Percentiles rank a stretch among this genome's conserved stretches.
These are phyloP conservation scores for Pseudomonodictys pantanalensis DNA, from an alignment of 495 filamentous ascomycete species.

Conservation along the genomic window DNA sequence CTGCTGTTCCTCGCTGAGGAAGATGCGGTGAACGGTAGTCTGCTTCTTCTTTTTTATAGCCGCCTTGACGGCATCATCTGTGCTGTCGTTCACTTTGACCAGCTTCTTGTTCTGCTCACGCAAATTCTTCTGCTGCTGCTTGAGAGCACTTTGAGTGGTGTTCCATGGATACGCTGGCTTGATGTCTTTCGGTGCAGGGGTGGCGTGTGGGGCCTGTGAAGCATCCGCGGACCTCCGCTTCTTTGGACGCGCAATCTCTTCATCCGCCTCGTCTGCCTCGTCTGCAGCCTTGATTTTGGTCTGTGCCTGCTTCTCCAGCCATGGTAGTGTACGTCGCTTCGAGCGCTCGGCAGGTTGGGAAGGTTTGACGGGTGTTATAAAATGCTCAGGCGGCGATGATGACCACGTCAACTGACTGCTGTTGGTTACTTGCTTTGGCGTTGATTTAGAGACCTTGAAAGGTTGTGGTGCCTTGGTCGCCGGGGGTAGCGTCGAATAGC, in stretches of 20 bases:
- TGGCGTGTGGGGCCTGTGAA: conserved; percentile 29
- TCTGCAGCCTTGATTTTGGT: conserved; percentile 38
- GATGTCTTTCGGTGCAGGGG: conserved; percentile 44
- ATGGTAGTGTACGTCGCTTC: conserved; percentile 58
- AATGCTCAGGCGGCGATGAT: conserved; percentile 57
- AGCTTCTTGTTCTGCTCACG: conserved; percentile 61
- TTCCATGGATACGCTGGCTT: conserved; percentile 63
- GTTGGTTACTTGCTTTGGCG: conserved; percentile 34
- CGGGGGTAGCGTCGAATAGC: conserved; percentile 49
- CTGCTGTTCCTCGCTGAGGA: conserved; percentile 80
- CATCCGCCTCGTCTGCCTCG: conserved; percentile 25
- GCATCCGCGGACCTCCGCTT: conserved; percentile 36
- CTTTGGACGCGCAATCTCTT: conserved; percentile 16
- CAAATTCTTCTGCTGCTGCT: conserved; percentile 75
- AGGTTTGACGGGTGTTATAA: conserved; percentile 40
- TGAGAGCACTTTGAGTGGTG: conserved; percentile 73
- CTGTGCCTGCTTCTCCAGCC: conserved; percentile 43
- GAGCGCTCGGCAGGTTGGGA: conserved; percentile 37
- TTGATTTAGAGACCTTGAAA: conserved; percentile 5
- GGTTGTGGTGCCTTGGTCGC: conserved; percentile 16
- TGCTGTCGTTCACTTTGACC: conserved; percentile 44
- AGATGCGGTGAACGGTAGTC: conserved; percentile 55
- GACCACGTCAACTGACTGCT: conserved; percentile 65
- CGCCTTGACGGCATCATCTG: conserved; percentile 33
- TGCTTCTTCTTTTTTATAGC: conserved; percentile 42